Base-by-base conservation (phyloP, 83 land plant species). In the Thuja plicata region DNA sequence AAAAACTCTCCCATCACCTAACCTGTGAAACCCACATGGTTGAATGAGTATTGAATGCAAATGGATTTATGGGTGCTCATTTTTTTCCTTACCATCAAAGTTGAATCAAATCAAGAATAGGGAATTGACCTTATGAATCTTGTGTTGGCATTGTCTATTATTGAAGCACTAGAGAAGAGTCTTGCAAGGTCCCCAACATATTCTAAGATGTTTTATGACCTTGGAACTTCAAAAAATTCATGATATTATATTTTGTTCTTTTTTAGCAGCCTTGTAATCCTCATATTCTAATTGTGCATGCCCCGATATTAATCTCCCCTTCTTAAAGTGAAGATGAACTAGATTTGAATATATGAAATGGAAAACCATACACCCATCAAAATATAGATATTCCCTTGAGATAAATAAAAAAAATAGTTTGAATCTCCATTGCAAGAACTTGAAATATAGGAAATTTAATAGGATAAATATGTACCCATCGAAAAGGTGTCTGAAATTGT, bases 201-300 rank as follows among this genome's bases (percentile, higher is more conserved):
- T 24, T 92, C 35, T 15, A 94, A 71, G 87, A 95, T 87, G 84
- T 90, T 93, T 24, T 88, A 91, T 16, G 89, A 80, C 41, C 86
- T 88, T 45, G 96, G 98, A 30, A 86, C 92, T n/a, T 92, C 97
- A 41, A 96, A 93, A 91, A 95, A 96, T 84, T 96, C 98, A 12
- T 96, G 91, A 89, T 90, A 96, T 78, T 93, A 93, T n/a, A 94
- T 30, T 76, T 92, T 92, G 10, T 91, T 66, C 83, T 89, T 87
- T 89, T 87, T 37, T 92, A 41, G 98, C 97, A 8, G 95, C 90
- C 85, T 92, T 93, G 87, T 95, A 96, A 16, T 97, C 98, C 48
- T 96, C 96, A 15, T 97, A 94, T 48, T 96, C 90, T n/a, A 96
- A 81, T 87, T 96, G 98, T 21, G 95, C 91, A 88, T 96, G 98